phyloP scores from a whole-genome alignment of 208 protist species.

The Angomonas deanei region DNA sequence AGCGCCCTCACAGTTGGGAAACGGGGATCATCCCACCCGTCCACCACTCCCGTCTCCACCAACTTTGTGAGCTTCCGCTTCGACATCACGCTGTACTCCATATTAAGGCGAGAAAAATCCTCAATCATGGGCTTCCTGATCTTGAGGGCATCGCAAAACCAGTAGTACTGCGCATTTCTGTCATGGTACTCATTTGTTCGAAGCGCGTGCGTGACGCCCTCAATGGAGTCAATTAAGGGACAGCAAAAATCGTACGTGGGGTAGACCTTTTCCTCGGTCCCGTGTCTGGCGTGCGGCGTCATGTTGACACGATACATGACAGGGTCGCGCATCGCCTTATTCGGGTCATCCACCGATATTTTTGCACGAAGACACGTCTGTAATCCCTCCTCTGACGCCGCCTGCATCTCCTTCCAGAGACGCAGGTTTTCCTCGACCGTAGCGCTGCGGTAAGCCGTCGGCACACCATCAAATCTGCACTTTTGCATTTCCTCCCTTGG shows the following conservation, averaged over 20 bases:
- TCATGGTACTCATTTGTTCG: slow-evolving; percentile 98
- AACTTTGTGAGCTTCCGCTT: slow-evolving; percentile 98
- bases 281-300: slow-evolving; percentile 90
- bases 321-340: slow-evolving; percentile 97
- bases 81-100: slow-evolving; percentile 97
- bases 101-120: slow-evolving; percentile 98
- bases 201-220: slow-evolving; percentile 98
- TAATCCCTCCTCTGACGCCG: slow-evolving; percentile 77
- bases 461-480: slow-evolving; percentile 87
- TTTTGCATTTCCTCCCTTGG: slow-evolving; percentile 92
- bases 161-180: slow-evolving; percentile 96
- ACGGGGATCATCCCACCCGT: slow-evolving; percentile 98
- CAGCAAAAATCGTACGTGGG: slow-evolving; percentile 99
- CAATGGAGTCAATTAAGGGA: slow-evolving; percentile 97
- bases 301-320: slow-evolving; percentile 96
- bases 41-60: slow-evolving; percentile 94
- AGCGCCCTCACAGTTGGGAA: slow-evolving; percentile 98
- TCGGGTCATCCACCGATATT: slow-evolving; percentile 94
- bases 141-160: slow-evolving; percentile 92
- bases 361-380: slow-evolving; percentile 96
- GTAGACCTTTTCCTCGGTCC: slow-evolving; percentile 92
- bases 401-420: slow-evolving; percentile 95
- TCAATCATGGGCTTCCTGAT: slow-evolving; percentile 89
- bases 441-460: slow-evolving; percentile 84
- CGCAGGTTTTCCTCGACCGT: slow-evolving; percentile 94